Percentiles rank a stretch among this genome's conserved stretches.
Evolutionary conservation across 306 rosid genomes (phyloP).

Genomic region (Canavalia ensiformis): DNA sequence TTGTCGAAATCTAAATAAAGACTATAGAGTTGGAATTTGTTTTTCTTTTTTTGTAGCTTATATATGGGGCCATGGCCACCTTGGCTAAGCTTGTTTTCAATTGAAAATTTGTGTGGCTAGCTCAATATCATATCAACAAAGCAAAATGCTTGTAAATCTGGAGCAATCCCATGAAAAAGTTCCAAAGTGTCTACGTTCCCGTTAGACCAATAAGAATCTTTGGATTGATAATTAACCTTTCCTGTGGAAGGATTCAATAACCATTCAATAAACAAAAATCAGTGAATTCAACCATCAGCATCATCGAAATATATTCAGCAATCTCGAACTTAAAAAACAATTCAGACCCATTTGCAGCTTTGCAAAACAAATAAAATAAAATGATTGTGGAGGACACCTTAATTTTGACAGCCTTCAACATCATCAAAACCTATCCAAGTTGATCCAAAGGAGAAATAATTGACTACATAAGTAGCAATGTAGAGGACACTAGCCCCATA

Average conservation of each 20-base stretch:
- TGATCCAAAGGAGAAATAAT: constrained; percentile 46
- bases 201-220: background rate
- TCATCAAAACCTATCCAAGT: constrained; percentile 58
- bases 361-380: no score
- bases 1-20: no score
- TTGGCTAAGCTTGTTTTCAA: constrained; percentile 61
- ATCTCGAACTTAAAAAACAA: no score
- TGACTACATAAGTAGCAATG: constrained; percentile 51
- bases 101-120: constrained; percentile 52
- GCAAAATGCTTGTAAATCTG: constrained; percentile 46
- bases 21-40: background rate
- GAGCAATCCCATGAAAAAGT: constrained; percentile 42
- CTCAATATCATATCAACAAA: constrained; percentile 40
- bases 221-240: background rate
- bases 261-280: background rate
- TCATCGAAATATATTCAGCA: background rate
- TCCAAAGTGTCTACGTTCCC: constrained; percentile 12
- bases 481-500: constrained; percentile 29
- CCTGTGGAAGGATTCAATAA: background rate
- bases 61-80: constrained; percentile 71
- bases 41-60: constrained; percentile 43
- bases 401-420: constrained; percentile 26
- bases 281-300: background rate
- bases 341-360: no score
- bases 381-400: constrained; percentile 41